Percentiles rank a stretch among this genome's conserved stretches.
Evolutionary conservation across 129 eudicot genomes (phyloP).

Genomic region (Smallanthus sonchifolius): DNA sequence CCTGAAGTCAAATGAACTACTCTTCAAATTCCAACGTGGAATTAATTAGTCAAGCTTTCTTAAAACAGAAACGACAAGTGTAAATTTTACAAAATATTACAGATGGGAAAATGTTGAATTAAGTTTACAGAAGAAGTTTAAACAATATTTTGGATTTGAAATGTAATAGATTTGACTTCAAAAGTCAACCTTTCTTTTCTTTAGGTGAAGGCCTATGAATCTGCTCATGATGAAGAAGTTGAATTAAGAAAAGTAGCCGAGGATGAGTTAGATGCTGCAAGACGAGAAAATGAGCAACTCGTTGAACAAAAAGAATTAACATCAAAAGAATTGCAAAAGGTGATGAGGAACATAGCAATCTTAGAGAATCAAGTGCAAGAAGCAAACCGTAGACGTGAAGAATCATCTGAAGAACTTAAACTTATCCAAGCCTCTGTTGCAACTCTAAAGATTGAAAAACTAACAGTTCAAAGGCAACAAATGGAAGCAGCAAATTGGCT

Average conservation of each 20-base stretch:
- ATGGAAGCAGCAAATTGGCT: conserved; percentile 64
- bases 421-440: conserved; percentile 54
- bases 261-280: conserved; percentile 37
- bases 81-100: not conserved
- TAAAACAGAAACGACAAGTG: not conserved
- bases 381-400: conserved; percentile 61
- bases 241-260: conserved; percentile 50
- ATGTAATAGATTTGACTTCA: not conserved
- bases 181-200: conserved; percentile 14
- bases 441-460: conserved; percentile 56
- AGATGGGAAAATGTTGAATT: not conserved
- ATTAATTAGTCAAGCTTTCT: not conserved
- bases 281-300: conserved; percentile 44
- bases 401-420: conserved; percentile 58
- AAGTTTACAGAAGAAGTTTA: not conserved
- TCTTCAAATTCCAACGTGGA: not conserved
- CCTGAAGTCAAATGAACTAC: conserved; percentile 2
- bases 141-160: not conserved
- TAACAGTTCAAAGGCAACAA: conserved; percentile 50
- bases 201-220: conserved; percentile 57
- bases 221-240: conserved; percentile 49
- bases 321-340: conserved; percentile 41
- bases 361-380: conserved; percentile 58
- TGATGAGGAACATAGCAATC: conserved; percentile 62
- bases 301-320: conserved; percentile 46